Evolutionary conservation across 2,329 filamentous ascomycete species (phyloP).

Genomic region (Rachicladosporium sp.): DNA sequence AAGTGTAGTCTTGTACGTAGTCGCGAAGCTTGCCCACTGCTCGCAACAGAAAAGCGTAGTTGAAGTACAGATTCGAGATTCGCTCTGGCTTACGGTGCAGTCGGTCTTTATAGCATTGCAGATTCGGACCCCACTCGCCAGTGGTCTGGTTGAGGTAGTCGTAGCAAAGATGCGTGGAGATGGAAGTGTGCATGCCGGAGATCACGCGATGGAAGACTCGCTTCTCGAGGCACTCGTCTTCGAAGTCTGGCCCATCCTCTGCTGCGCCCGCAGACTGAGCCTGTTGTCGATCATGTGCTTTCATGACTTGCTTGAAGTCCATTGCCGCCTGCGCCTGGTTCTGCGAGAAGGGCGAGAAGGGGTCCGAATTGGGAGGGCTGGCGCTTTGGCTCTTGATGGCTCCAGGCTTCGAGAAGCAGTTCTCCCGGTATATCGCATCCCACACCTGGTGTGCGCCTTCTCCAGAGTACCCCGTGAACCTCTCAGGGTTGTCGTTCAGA

Average conservation of each 20-base stretch:
- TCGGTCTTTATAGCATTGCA: slow-evolving; percentile 77
- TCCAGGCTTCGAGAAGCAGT: slow-evolving; percentile 60
- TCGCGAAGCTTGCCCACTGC: slow-evolving; percentile 83
- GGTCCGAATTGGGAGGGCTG: slow-evolving; percentile 12
- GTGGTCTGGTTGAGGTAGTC: slow-evolving; percentile 93
- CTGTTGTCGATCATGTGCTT: slow-evolving; percentile 47
- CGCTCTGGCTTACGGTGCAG: slow-evolving; percentile 77
- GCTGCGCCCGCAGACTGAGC: slow-evolving; percentile 36
- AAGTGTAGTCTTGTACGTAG: slow-evolving; percentile 72
- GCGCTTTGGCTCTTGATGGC: slow-evolving; percentile 14
- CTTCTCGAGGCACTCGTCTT: slow-evolving; percentile 94
- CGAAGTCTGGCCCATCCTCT: slow-evolving; percentile 56
- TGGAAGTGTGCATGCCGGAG: slow-evolving; percentile 98
- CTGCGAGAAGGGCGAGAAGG: slow-evolving; percentile 27
- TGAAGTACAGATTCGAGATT: slow-evolving; percentile 96
- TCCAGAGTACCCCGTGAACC: slow-evolving; percentile 88
- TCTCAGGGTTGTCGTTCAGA: slow-evolving; percentile 81
- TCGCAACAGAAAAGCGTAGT: slow-evolving; percentile 89
- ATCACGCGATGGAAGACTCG: slow-evolving; percentile 95
- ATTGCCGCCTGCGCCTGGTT: slow-evolving; percentile 43
- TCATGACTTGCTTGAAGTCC: slow-evolving; percentile 49
- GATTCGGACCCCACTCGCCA: slow-evolving; percentile 81
- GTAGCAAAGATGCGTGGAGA: slow-evolving; percentile 91
- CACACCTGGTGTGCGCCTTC: slow-evolving; percentile 83
- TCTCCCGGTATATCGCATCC: slow-evolving; percentile 94